Percentiles rank a stretch among this genome's conserved stretches.
Evolutionary conservation across 805 yeast species (phyloP).

Genomic region (Candida ortonii): DNA sequence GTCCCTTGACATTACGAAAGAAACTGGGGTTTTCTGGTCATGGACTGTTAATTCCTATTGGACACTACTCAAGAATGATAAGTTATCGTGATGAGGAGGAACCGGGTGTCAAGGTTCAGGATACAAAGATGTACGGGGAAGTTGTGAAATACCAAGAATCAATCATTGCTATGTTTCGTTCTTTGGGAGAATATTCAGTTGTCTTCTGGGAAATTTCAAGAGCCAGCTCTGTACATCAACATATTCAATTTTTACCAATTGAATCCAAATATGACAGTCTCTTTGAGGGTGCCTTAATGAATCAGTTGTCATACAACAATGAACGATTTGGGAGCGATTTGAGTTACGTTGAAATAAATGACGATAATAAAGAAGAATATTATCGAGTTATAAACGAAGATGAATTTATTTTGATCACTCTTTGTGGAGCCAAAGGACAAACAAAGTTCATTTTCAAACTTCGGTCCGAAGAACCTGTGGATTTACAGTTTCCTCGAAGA

Average conservation of each 20-base stretch:
- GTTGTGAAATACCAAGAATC: constrained; percentile 44
- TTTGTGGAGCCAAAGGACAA: constrained; percentile 12
- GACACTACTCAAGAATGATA: constrained; percentile 53
- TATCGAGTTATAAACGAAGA: constrained; percentile 28
- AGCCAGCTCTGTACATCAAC: constrained; percentile 65
- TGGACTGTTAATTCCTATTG: constrained; percentile 74
- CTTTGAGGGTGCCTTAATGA: constrained; percentile 46
- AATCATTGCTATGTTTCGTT: constrained; percentile 46
- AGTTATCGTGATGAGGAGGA: constrained; percentile 27
- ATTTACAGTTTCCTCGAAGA: constrained; percentile 81
- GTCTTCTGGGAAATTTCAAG: constrained; percentile 72
- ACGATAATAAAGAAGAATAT: constrained; percentile 21
- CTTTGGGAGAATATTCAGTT: constrained; percentile 41
- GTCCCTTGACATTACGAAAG: constrained; percentile 65
- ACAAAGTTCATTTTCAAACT: constrained; percentile 31
- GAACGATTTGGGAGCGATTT: constrained; percentile 42
- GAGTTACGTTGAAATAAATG: constrained; percentile 37
- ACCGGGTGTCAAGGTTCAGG: constrained; percentile 22
- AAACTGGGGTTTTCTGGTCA: constrained; percentile 69
- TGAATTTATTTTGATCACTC: constrained; percentile 38
- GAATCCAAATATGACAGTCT: constrained; percentile 33
- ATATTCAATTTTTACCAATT: constrained; percentile 74
- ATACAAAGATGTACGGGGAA: constrained; percentile 42
- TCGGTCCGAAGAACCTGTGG: constrained; percentile 39
- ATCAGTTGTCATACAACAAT: constrained; percentile 44